Evolutionary conservation across 352 stramenopile species (phyloP), one percentile per base, ranked within the genome.

Genomic region (Pythium scleroteichum): DNA sequence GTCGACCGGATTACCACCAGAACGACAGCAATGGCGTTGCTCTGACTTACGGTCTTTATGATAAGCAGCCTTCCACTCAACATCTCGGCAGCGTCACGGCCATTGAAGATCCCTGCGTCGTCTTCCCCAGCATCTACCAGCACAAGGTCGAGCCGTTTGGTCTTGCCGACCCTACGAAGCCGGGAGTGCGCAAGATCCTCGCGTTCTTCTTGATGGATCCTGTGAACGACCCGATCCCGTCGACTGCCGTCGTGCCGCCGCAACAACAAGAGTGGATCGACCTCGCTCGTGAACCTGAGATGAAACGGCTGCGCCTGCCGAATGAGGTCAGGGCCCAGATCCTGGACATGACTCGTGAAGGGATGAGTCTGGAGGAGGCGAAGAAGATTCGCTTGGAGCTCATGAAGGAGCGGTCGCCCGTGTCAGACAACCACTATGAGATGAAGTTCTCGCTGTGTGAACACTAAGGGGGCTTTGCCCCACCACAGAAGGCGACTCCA

Each of bases 121-220:
- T 68, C 4, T 76, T 74, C 17, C 58, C 65, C 38, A 79, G 75
- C 53, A 66, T 45, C 7, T 48, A 68, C 3, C 64, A 76, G 40
- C 64, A 78, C 56, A 19, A 53, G 22, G 63, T 75, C 12, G 62
- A 66, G 19, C 64, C 71, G 17, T 76, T 76, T 33, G 10, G 56
- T 19, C 40, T 76, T 0, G 62, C 13, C 0, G 71, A 79, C 40
- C 26, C 33, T 2, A 66, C 59, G 0, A 58, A 63, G 48, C 54
- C 54, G 1, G 64, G 68, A 3, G 53, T 66, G 0, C 68, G 59
- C 23, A 76, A 76, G 58, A 74, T 79, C 26, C 24, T 79, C 14
- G 61, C 64, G 29, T 79, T 79, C 49, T 75, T 72, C 33, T 20
- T 79, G 0, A 54, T 76, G 0, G 63, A 76, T 41, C 68, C 57